phyloP scores from a whole-genome alignment of 129 eudicot genomes.

The Chrysanthemum lavandulifolium region DNA sequence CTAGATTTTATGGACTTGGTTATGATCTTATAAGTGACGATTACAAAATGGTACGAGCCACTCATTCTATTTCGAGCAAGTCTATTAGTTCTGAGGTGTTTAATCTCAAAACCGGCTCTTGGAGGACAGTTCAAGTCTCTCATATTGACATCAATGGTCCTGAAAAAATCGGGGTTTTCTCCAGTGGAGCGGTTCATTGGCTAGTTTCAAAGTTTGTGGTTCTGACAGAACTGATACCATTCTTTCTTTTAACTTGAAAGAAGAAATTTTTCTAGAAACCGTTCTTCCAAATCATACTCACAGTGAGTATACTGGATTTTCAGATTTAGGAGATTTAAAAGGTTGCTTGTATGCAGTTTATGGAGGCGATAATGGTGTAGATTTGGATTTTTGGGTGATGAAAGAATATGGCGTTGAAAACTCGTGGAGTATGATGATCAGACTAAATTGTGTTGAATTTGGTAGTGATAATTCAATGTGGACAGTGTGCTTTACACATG shows the following conservation, averaged over 20 bases:
- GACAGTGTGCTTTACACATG: too few relatives aligned
- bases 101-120: conserved; percentile 20
- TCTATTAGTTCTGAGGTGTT: conserved; percentile 20
- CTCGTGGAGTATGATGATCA: conserved; percentile 17
- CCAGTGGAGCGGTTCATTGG: conserved; percentile 24
- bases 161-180: conserved; percentile 12
- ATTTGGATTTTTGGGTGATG: conserved; percentile 33
- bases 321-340: conserved; percentile 20
- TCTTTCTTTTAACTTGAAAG: background rate
- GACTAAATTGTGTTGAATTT: too few relatives aligned
- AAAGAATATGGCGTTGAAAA: conserved; percentile 24
- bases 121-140: conserved; percentile 14
- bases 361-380: background rate
- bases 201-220: background rate
- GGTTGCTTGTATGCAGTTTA: conserved; percentile 30
- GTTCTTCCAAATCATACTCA: too few relatives aligned
- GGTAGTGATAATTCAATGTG: too few relatives aligned
- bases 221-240: background rate
- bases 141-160: background rate
- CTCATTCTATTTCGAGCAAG: background rate
- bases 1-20: conserved; percentile 22
- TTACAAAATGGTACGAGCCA: conserved; percentile 21
- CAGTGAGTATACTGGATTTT: too few relatives aligned
- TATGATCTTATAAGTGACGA: background rate
- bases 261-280: background rate